Evolutionary conservation across 2,329 filamentous ascomycete species (phyloP), one percentile per base, ranked within the genome.

Genomic region (Alternaria rosae): DNA sequence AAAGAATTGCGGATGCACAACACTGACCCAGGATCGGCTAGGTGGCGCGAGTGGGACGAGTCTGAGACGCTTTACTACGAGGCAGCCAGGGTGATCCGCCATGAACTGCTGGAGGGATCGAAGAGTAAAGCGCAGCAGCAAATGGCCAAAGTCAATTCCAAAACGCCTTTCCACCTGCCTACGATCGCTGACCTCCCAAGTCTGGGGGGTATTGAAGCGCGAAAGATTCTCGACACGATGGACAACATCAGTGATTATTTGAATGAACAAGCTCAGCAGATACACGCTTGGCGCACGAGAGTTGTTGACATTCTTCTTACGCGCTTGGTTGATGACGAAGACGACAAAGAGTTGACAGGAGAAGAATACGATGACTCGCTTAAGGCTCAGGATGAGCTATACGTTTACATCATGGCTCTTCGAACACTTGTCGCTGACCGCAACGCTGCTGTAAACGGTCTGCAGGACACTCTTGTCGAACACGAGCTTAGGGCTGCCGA

Each of bases 331-430:
- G 95, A 98, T 69, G 89, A 95, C 72, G 93, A 97, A 42, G 81
- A 82, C 15, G 83, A 82, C n/a, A 80, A 86, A 10, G 92, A 97
- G 60, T 86, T 89, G 3, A 94, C 93, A 11, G 95, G 95, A 23
- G 91, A 97, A 61, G 95, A 98, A 76, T 95, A 97, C 65, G 91
- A 93, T 68, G 88, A 92, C 30, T 97, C 94, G 0, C 92, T 93
- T 0, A 92, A 92, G 76, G 86, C 90, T 47, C 94, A 98, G 79
- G 94, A 97, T 64, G 89, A 96, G 74, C 87, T 97, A 43, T 92
- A 94, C 79, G 92, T 92, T 7, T 97, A 96, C 73, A 91, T 97
- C 60, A 89, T 93, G 74, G 89, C 88, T 9, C 83, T 97, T 26
- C 87, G 92, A 61, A 88, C 91, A 0, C 85, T 91, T 50, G 86